Evolutionary conservation across 345 rosid genomes (phyloP).

Genomic region (Garcia nutans): DNA sequence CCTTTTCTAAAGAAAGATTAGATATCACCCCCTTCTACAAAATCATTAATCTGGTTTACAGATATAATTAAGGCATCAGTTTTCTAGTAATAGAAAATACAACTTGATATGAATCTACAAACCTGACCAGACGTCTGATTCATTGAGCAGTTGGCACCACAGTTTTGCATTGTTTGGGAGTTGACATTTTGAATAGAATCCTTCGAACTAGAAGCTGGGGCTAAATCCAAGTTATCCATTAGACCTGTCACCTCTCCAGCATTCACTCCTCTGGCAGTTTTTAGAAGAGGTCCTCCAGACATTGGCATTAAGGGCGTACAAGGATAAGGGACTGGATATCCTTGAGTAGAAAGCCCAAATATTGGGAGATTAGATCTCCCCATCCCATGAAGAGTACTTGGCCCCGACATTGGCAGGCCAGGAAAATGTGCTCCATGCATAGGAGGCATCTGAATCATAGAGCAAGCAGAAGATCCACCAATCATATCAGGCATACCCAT

Average conservation of each 20-base stretch:
- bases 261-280: constrained; percentile 34
- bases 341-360: constrained; percentile 46
- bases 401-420: constrained; percentile 34
- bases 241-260: constrained; percentile 30
- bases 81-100: not conserved
- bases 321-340: constrained; percentile 45
- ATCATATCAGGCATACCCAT: constrained; percentile 59
- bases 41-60: constrained; percentile 11
- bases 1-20: not conserved
- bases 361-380: constrained; percentile 45
- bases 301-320: constrained; percentile 36
- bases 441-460: constrained; percentile 46
- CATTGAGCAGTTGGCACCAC: constrained; percentile 28
- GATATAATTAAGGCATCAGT: not conserved
- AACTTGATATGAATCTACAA: constrained; percentile 23
- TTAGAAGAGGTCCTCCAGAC: constrained; percentile 39
- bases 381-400: constrained; percentile 36
- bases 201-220: constrained; percentile 38
- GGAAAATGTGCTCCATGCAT: constrained; percentile 60
- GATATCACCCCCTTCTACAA: not conserved
- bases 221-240: constrained; percentile 40
- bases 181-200: constrained; percentile 39
- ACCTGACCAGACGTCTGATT: constrained; percentile 46
- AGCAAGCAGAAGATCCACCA: constrained; percentile 40
- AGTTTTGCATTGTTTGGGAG: constrained; percentile 38